phyloP scores from a whole-genome alignment of 2,329 filamentous ascomycete genomes.

The Aspergillus fischeri region DNA sequence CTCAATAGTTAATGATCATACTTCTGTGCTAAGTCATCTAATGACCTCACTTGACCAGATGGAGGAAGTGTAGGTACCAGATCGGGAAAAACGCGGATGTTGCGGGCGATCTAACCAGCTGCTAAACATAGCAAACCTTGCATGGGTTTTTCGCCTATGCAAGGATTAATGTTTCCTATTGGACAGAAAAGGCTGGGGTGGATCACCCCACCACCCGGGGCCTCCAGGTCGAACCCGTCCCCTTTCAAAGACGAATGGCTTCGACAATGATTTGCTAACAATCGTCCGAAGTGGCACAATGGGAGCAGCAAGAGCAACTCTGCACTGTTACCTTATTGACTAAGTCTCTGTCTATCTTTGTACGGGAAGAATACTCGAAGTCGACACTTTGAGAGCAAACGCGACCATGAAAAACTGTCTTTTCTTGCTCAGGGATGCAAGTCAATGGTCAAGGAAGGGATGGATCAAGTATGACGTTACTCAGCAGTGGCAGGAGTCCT shows the following conservation, averaged over 20 bases:
- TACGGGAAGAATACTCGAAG: not conserved
- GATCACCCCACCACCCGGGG: constrained; percentile 3
- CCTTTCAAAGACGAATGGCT: constrained; percentile 9
- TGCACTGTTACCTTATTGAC: constrained; percentile 27
- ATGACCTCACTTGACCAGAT: not conserved
- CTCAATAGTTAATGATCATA: not conserved
- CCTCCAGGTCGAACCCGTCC: constrained; percentile 3
- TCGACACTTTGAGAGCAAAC: not conserved
- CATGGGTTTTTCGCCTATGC: constrained; percentile 15
- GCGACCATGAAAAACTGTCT: not conserved
- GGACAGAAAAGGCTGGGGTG: constrained; percentile 5
- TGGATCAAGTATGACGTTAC: not conserved
- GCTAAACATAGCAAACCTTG: constrained; percentile 24
- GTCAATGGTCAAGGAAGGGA: not conserved
- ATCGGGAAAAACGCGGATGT: constrained; percentile 1
- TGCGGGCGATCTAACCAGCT: constrained; percentile 20
- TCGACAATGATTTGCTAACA: constrained; percentile 7
- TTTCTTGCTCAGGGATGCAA: no score
- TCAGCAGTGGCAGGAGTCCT: not conserved
- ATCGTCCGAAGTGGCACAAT: constrained; percentile 17
- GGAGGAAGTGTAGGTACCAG: not conserved
- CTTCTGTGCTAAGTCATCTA: not conserved
- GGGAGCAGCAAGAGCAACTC: constrained; percentile 12
- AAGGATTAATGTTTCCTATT: constrained; percentile 7
- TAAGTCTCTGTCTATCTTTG: not conserved